Percentiles rank a stretch among this genome's conserved stretches.
Evolutionary conservation across 768 basidiomycete species (phyloP).

Genomic region (Pseudohyphozyma bogoriensis): DNA sequence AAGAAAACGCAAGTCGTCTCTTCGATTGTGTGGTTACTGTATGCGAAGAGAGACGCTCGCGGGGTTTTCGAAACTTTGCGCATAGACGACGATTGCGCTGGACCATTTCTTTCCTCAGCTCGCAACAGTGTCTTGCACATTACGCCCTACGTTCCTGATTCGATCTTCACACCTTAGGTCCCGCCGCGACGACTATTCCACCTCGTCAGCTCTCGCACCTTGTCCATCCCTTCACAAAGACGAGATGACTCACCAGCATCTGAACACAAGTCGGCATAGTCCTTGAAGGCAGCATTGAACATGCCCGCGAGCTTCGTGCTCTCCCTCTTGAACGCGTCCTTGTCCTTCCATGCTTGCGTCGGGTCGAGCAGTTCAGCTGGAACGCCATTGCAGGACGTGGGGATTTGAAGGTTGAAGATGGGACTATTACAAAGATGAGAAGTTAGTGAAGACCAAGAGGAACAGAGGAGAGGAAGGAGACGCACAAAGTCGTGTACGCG

Average conservation of each 20-base stretch:
- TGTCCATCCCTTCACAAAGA: too few species aligned
- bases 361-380: constrained; percentile 88
- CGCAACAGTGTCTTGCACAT: too few species aligned
- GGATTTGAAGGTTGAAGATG: constrained; percentile 47
- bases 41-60: too few species aligned
- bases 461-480: too few species aligned
- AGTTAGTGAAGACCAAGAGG: too few species aligned
- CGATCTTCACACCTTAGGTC: background rate
- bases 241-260: background rate
- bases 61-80: too few species aligned
- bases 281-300: constrained; percentile 79
- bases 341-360: constrained; percentile 70
- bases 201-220: background rate
- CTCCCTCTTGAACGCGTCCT: constrained; percentile 81
- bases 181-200: background rate
- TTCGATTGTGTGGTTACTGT: too few species aligned
- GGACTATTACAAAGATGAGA: too few species aligned
- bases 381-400: constrained; percentile 70
- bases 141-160: background rate
- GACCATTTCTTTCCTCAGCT: too few species aligned
- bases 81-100: too few species aligned
- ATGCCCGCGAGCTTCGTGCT: constrained; percentile 77
- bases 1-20: too few species aligned
- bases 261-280: constrained; percentile 74
- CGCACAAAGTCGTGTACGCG: constrained; percentile 58